Evolutionary conservation across 208 protist genomes (phyloP), one percentile per base, ranked within the genome.

Genomic region (Crithidia sp.): DNA sequence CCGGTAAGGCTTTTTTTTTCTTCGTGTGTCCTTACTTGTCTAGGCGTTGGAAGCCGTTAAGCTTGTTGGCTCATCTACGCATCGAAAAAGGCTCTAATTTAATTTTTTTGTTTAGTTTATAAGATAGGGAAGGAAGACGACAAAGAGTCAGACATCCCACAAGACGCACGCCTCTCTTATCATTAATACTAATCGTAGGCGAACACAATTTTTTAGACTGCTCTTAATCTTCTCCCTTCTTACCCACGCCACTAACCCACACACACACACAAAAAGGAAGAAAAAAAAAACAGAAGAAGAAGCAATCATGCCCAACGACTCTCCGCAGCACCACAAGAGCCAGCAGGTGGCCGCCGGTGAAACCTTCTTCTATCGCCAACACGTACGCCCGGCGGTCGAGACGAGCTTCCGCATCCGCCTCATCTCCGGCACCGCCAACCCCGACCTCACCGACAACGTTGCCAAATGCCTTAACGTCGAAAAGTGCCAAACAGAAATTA

Each of bases 401-500:
- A 95, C 90, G 16, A 86, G 76, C 49, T 96, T 93, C 66, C 90
- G 91, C 65, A 82, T 97, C 56, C 91, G 92, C 19, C 79, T 96
- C 68, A 93, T 97, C 57, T 89, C 89, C 45, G 94, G 94, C 64
- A 96, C 90, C 13, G 79, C 90, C 44, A 95, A 96, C 76, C 76
- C 85, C 2, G 86, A 88, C 45, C 79, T 97, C 7, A 85, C 94
- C 2, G 82, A 94, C 64, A 93, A 91, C 74, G 91, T 97, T 14
- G 82, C 90, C 28, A 83, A 90, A 86, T 86, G 73, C 54, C 81
- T 97, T 13, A 91, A 90, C 70, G 81, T 96, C 16, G 76, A 93
- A 44, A 82, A 91, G 60, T 93, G 87, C 76, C 78, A 79, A 16
- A 94, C 87, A 2, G 87, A 96, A 37, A 89, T 96, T 53, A 94